Base-by-base conservation (phyloP, 2,329 filamentous ascomycete species). In the Trichophaea hybrida region DNA sequence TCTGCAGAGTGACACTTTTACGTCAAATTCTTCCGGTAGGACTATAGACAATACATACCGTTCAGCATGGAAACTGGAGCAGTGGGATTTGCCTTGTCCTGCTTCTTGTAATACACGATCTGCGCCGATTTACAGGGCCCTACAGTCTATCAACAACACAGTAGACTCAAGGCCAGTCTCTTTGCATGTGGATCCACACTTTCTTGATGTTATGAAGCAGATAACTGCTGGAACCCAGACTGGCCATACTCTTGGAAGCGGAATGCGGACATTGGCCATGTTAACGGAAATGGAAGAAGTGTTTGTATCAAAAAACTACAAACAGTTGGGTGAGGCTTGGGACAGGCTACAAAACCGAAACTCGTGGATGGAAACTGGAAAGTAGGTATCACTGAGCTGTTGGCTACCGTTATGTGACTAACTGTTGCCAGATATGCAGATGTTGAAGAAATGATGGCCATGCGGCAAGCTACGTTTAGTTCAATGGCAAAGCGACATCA, bases 31-130 rank as follows among this genome's bases (percentile, higher is more conserved):
- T 37, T 40, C 53, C 1, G 35, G 35, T 5, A 37, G 44, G 43
- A 78, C 78, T 3, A 55, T 59, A 12, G 84, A 88, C 51, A 85
- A 79, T 62, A 88, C 88, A 57, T 85, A 94, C 64, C 80, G 82
- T 57, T 88, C 87, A 5, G 89, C 90, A 17, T 80, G 87, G 61
- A 85, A 85, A 65, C 76, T 97, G 13, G 89, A 93, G 66, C 85
- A 91, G 68, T 98, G 93, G 93, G 90, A 96, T 69, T 77, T 97
- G 17, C 86, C 87, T 12, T 82, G 83, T 0, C 86, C 89, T 0
- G 75, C 77, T 6, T 74, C 77, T 2, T 80, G 78, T 53, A 75
- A 78, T 10, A 83, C 80, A 34, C 80, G 84, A 58, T 77, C 83
- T 1, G 82, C 84, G 2, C 83, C 81, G 0, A 75, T 91, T 0